Percentiles rank a stretch among this genome's conserved stretches.
phyloP scores from a whole-genome alignment of 2,329 filamentous ascomycete species.

The Penicillium sp. region DNA sequence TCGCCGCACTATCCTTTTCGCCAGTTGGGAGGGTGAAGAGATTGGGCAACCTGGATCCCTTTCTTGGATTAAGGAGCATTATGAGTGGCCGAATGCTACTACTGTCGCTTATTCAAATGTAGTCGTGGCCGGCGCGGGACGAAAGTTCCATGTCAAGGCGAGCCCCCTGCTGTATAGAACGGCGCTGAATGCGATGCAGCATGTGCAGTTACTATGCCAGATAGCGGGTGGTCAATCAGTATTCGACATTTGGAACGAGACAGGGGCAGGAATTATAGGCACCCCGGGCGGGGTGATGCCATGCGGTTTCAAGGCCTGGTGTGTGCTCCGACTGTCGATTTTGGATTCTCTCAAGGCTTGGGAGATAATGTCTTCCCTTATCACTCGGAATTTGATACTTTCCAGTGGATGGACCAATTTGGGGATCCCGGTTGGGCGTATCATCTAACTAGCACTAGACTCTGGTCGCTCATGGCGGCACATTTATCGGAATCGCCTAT shows the following conservation, averaged over 20 bases:
- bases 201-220: conserved; percentile 52
- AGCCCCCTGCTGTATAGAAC: conserved; percentile 35
- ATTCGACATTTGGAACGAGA: conserved; percentile 58
- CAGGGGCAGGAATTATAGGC: conserved; percentile 50
- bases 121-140: conserved; percentile 2
- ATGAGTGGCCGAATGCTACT: neutral
- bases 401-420: conserved; percentile 71
- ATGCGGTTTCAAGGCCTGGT: conserved; percentile 66
- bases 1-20: conserved; percentile 10
- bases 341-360: conserved; percentile 51
- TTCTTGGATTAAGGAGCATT: neutral
- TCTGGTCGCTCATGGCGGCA: conserved; percentile 59
- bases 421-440: conserved; percentile 61
- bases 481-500: conserved; percentile 58
- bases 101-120: neutral
- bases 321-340: conserved; percentile 56
- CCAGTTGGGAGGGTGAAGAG: conserved; percentile 1
- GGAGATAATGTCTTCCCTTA: conserved; percentile 61
- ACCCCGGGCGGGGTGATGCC: conserved; percentile 61
- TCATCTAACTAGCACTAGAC: conserved; percentile 60
- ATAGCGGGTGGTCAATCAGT: conserved; percentile 63
- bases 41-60: neutral
- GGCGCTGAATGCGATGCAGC: neutral
- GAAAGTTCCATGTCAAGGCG: conserved; percentile 2
- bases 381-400: conserved; percentile 72